phyloP scores from a whole-genome alignment of 352 stramenopile species.

The Phytophthora boehmeriae region DNA sequence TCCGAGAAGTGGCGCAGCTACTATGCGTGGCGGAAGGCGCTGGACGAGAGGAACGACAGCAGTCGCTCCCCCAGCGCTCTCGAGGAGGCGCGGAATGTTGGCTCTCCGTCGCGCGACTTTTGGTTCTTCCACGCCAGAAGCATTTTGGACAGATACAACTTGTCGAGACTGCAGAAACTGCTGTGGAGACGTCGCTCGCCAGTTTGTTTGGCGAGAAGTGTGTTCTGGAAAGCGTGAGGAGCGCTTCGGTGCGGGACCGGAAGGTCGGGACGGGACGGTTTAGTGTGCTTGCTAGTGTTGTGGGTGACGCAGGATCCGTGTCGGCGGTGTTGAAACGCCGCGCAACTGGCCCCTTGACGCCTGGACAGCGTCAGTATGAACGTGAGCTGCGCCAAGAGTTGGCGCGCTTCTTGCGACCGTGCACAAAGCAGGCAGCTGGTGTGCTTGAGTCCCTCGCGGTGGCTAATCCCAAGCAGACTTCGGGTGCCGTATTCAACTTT shows the following conservation, averaged over 20 bases:
- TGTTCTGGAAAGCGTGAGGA: slow-evolving; percentile 58
- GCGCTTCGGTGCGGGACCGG: slow-evolving; percentile 16
- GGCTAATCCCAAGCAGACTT: slow-evolving; percentile 40
- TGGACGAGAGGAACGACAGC: slow-evolving; percentile 42
- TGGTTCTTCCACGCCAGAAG: slow-evolving; percentile 73
- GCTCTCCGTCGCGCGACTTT: slow-evolving; percentile 66
- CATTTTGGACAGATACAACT: slow-evolving; percentile 67
- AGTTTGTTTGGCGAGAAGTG: slow-evolving; percentile 71
- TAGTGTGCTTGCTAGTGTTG: slow-evolving; percentile 28
- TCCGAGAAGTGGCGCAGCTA: slow-evolving; percentile 81
- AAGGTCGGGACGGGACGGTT: slow-evolving; percentile 22
- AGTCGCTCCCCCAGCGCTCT: slow-evolving; percentile 37
- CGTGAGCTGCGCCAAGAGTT: slow-evolving; percentile 51
- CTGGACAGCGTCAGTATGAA: slow-evolving; percentile 30
- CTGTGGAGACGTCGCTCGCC: slow-evolving; percentile 72
- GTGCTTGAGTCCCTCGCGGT: slow-evolving; percentile 40
- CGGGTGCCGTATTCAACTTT: slow-evolving; percentile 57
- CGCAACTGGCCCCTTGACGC: slow-evolving; percentile 18
- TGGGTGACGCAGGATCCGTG: slow-evolving; percentile 27
- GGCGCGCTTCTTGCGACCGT: slow-evolving; percentile 51
- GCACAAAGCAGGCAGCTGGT: slow-evolving; percentile 41
- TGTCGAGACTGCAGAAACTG: slow-evolving; percentile 72
- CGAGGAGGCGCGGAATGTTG: slow-evolving; percentile 53
- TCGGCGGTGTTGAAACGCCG: slow-evolving; percentile 30
- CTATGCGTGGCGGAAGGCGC: slow-evolving; percentile 63